Evolutionary conservation across 129 eudicot genomes (phyloP).

Genomic region (Pittosporum tobira): DNA sequence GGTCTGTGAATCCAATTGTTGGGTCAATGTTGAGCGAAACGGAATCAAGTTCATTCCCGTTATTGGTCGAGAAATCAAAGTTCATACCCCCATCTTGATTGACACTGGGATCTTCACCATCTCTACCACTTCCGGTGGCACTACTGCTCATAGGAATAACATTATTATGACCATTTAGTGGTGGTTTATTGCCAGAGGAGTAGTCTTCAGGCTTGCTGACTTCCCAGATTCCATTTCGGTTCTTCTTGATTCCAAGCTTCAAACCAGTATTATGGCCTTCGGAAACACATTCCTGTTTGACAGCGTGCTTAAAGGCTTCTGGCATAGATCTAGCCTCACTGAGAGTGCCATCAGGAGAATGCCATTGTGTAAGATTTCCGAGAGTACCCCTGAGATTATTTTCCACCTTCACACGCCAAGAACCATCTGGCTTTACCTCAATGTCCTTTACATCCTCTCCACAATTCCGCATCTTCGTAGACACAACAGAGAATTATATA

Average conservation of each 20-base stretch:
- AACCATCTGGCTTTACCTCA: conserved; percentile 56
- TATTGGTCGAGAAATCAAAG: conserved; percentile 15
- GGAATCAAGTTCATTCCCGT: conserved; percentile 23
- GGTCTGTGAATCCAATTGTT: conserved; percentile 19
- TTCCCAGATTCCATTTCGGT: conserved; percentile 20
- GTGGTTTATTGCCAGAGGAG: conserved; percentile 8
- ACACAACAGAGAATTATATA: not conserved
- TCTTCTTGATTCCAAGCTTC: conserved; percentile 67
- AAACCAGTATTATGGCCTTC: conserved; percentile 53
- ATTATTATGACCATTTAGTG: conserved; percentile 24
- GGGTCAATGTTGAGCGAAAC: conserved; percentile 14
- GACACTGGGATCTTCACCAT: conserved; percentile 31
- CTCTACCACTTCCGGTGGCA: conserved; percentile 37
- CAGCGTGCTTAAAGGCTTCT: conserved; percentile 29
- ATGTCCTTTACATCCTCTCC: conserved; percentile 57
- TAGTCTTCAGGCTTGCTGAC: conserved; percentile 4
- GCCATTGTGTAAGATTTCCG: conserved; percentile 51
- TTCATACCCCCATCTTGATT: conserved; percentile 19
- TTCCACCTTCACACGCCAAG: conserved; percentile 47
- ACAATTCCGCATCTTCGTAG: conserved; percentile 39
- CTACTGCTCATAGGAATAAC: conserved; percentile 57
- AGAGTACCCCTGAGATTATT: conserved; percentile 11
- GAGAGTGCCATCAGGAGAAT: conserved; percentile 42
- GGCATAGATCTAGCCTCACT: conserved; percentile 14
- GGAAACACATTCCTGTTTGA: conserved; percentile 56